phyloP scores from a whole-genome alignment of 2,329 filamentous ascomycete species.

The Cladophialophora exuberans region DNA sequence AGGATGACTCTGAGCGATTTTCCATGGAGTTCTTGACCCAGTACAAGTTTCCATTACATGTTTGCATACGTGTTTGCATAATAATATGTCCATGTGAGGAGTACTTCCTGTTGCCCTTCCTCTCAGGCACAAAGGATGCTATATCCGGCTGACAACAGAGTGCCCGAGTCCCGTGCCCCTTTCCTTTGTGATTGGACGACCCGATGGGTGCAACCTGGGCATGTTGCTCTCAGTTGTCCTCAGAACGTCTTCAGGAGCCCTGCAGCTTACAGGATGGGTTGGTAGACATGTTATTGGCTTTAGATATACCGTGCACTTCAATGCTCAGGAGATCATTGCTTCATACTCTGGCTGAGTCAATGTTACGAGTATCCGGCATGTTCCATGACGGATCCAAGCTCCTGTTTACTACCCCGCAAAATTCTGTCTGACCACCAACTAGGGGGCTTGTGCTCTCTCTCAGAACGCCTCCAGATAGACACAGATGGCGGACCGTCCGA shows the following conservation, averaged over 20 bases:
- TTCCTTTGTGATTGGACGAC: constrained; percentile 9
- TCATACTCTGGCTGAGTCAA: constrained; percentile 13
- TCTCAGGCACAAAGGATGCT: constrained; percentile 6
- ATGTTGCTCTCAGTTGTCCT: not conserved
- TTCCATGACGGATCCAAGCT: not conserved
- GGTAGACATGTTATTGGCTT: not conserved
- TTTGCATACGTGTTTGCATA: too few species aligned
- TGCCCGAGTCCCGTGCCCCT: not conserved
- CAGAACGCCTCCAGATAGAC: too few species aligned
- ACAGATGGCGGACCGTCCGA: too few species aligned
- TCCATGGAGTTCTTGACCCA: not conserved
- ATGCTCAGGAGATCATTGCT: not conserved
- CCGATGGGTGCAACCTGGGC: not conserved
- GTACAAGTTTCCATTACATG: constrained; percentile 9
- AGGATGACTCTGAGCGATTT: too few species aligned
- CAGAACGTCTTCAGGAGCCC: not conserved
- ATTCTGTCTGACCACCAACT: too few species aligned
- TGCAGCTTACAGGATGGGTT: not conserved
- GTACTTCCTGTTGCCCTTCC: too few species aligned
- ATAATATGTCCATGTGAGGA: too few species aligned
- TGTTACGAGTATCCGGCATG: constrained; percentile 15
- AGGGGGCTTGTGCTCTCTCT: too few species aligned
- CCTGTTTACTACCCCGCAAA: too few species aligned
- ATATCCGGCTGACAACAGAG: constrained; percentile 5
- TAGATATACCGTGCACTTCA: not conserved